A percentile compares a stretch with the other conserved stretches of the same genome.
Evolutionary conservation across 2,329 filamentous ascomycete genomes (phyloP).

Genomic region (Colletotrichum sp.): DNA sequence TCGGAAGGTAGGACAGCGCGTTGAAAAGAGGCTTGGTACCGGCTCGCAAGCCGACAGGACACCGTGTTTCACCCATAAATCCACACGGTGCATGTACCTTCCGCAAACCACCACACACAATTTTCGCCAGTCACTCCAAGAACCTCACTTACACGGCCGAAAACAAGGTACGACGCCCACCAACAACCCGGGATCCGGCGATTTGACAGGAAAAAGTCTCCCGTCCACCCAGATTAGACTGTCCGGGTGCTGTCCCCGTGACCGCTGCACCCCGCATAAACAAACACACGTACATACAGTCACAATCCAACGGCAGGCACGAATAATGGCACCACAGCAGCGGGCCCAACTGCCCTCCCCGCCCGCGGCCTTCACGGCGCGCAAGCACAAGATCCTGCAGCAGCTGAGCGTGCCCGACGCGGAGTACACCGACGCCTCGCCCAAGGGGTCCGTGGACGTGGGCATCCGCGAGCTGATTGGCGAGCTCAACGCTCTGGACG

Average conservation of each 20-base stretch:
- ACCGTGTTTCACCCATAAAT: not conserved
- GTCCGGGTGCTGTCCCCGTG: not conserved
- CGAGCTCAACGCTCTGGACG: slow-evolving; percentile 76
- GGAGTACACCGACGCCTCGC: slow-evolving; percentile 82
- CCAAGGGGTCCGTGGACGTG: slow-evolving; percentile 85
- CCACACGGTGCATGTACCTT: slow-evolving; percentile 5
- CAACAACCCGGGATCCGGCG: not conserved
- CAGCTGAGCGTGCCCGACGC: slow-evolving; percentile 71
- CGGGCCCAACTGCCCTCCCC: slow-evolving; percentile 28
- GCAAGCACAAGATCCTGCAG: slow-evolving; percentile 76
- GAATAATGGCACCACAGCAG: not conserved
- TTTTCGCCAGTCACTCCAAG: not conserved
- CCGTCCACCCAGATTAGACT: not conserved
- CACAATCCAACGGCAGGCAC: not conserved
- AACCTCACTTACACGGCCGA: slow-evolving; percentile 19
- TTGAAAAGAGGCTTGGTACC: slow-evolving; percentile 1
- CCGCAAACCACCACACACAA: not conserved
- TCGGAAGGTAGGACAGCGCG: slow-evolving; percentile 1
- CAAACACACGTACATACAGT: not conserved
- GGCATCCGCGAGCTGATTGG: slow-evolving; percentile 79
- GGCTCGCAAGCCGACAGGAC: not conserved
- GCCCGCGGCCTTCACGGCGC: slow-evolving; percentile 53
- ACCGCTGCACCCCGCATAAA: not conserved
- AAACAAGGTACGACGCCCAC: not conserved
- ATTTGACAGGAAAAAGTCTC: not conserved